phyloP scores from a whole-genome alignment of 2,329 filamentous ascomycete species.

The Claviceps arundinis region DNA sequence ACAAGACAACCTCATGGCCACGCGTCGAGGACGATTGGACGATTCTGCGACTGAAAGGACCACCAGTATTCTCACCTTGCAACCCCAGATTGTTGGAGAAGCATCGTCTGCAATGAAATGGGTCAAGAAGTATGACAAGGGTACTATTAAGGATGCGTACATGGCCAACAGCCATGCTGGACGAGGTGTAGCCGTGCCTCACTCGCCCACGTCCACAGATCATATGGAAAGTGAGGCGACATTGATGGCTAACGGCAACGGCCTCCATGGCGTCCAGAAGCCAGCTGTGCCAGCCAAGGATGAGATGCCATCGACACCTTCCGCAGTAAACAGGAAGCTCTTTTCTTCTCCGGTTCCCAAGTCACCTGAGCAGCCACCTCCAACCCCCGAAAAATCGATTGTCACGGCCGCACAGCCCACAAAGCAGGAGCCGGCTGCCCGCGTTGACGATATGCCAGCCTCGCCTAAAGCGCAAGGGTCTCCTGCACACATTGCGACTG shows the following conservation, averaged over 20 bases:
- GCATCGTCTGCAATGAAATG: slow-evolving; percentile 93
- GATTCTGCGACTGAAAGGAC: slow-evolving; percentile 57
- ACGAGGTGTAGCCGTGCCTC: slow-evolving; percentile 37
- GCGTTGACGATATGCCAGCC: slow-evolving; percentile 1
- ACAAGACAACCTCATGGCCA: slow-evolving; percentile 25
- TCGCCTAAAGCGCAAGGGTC: slow-evolving; percentile 13
- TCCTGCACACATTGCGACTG: background rate
- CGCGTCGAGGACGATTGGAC: slow-evolving; percentile 42
- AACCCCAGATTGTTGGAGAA: slow-evolving; percentile 71
- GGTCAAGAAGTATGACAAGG: slow-evolving; percentile 90
- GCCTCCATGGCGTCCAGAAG: background rate
- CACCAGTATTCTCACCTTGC: slow-evolving; percentile 78
- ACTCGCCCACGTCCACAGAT: slow-evolving; percentile 18
- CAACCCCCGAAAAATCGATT: background rate
- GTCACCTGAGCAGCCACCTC: background rate
- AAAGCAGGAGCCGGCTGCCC: background rate
- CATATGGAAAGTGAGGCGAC: slow-evolving; percentile 13
- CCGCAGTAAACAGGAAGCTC: slow-evolving; percentile 1
- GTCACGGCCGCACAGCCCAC: background rate
- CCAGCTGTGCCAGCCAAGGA: slow-evolving; percentile 31
- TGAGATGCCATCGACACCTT: slow-evolving; percentile 6
- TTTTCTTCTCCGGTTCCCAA: background rate
- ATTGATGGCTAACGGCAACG: slow-evolving; percentile 6
- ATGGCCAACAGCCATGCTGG: slow-evolving; percentile 61
- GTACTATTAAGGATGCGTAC: slow-evolving; percentile 75